These are phyloP conservation scores for Powellomyces hirtus DNA, from an alignment of 192 early-diverging fungal species.

Conservation along the genomic window DNA sequence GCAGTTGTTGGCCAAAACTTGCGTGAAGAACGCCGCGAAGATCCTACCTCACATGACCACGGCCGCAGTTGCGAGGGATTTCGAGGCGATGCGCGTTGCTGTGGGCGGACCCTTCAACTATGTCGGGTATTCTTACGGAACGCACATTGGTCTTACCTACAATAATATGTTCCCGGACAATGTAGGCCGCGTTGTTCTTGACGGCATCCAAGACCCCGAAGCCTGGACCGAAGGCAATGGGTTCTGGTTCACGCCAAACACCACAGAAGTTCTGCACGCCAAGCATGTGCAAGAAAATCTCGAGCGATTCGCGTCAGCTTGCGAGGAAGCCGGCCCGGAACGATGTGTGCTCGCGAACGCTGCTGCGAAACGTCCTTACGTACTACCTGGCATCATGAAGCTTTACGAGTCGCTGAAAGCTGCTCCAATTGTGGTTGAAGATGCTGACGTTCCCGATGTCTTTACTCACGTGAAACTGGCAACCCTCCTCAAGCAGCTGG, in stretches of 20 bases:
- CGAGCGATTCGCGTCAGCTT: constrained; percentile 29
- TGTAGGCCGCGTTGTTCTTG: constrained; percentile 41
- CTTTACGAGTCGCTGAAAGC: constrained; percentile 13
- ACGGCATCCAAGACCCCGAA: constrained; percentile 38
- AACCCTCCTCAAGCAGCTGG: not conserved
- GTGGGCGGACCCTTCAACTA: constrained; percentile 34
- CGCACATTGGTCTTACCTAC: constrained; percentile 39
- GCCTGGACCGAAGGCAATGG: not conserved
- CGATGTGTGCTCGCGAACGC: constrained; percentile 30
- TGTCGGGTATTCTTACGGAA: constrained; percentile 44
- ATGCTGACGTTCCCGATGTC: constrained; percentile 11
- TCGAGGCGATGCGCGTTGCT: constrained; percentile 38
- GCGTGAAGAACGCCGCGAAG: constrained; percentile 23
- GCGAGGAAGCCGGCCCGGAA: constrained; percentile 36
- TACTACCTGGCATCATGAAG: not conserved
- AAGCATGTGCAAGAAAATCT: constrained; percentile 11
- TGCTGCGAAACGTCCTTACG: not conserved
- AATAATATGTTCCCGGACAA: constrained; percentile 50
- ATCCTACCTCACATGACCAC: constrained; percentile 38
- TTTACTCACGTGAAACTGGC: not conserved
- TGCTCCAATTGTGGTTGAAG: constrained; percentile 1
- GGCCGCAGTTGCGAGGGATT: constrained; percentile 37
- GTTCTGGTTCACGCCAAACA: not conserved
- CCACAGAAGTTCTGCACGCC: not conserved
- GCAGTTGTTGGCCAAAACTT: constrained; percentile 8